Evolutionary conservation across 2,329 filamentous ascomycete species (phyloP).

Genomic region (Fusarium heterosporum): DNA sequence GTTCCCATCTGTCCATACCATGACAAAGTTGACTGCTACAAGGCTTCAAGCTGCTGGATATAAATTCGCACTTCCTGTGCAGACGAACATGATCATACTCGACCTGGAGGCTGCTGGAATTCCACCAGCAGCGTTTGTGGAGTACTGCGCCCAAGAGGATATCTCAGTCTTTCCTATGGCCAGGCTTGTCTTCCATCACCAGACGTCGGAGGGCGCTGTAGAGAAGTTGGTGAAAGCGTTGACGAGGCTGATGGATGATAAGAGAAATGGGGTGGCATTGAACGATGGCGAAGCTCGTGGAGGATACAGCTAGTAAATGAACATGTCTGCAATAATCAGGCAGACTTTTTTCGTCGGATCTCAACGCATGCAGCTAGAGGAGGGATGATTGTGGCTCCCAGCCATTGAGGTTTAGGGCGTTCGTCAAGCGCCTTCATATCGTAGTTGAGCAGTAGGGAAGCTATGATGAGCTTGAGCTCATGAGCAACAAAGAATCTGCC

Average conservation of each 20-base stretch:
- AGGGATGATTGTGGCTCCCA: slow-evolving; percentile 57
- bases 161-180: slow-evolving; percentile 33
- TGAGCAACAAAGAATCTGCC: slow-evolving; percentile 68
- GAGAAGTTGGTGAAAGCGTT: slow-evolving; percentile 29
- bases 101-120: slow-evolving; percentile 37
- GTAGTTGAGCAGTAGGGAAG: slow-evolving; percentile 64
- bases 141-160: slow-evolving; percentile 28
- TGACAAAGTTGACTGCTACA: slow-evolving; percentile 33
- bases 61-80: slow-evolving; percentile 43
- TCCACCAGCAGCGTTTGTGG: slow-evolving; percentile 38
- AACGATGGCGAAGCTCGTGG: slow-evolving; percentile 16
- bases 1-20: slow-evolving; percentile 36
- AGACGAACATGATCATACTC: slow-evolving; percentile 47
- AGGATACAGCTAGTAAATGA: slow-evolving; percentile 17
- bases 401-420: slow-evolving; percentile 57
- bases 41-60: slow-evolving; percentile 34
- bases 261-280: slow-evolving; percentile 11
- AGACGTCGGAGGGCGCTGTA: slow-evolving; percentile 29
- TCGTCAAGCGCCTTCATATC: slow-evolving; percentile 59
- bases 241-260: slow-evolving; percentile 27
- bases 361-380: slow-evolving; percentile 45
- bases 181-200: slow-evolving; percentile 39
- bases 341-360: slow-evolving; percentile 35
- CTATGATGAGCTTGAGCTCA: slow-evolving; percentile 66
- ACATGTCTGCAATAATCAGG: not conserved